phyloP scores from a whole-genome alignment of 345 rosid species.

The Heritiera fomes region DNA sequence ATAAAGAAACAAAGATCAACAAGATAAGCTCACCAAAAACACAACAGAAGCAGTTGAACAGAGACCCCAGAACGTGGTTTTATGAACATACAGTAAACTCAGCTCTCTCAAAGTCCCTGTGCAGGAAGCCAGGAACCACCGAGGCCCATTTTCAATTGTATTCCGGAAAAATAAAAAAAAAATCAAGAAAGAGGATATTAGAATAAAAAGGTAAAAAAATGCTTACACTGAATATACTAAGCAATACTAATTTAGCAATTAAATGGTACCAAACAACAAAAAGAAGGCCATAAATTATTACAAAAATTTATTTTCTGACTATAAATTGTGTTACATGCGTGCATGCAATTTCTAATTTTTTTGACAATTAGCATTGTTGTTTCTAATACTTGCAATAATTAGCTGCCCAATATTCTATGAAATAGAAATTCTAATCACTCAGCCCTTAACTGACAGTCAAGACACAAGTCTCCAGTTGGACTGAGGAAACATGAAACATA shows the following conservation, averaged over 20 bases:
- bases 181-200: background rate
- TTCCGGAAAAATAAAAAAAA: conserved; percentile 41
- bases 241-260: background rate
- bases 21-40: background rate
- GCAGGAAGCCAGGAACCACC: conserved; percentile 76
- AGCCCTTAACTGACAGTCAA: background rate
- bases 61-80: background rate
- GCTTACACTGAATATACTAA: background rate
- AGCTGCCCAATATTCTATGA: background rate
- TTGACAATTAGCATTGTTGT: background rate
- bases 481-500: background rate
- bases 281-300: background rate
- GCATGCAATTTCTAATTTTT: background rate
- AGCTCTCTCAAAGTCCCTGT: conserved; percentile 40
- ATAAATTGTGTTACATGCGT: background rate
- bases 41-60: background rate
- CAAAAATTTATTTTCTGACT: background rate
- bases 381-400: background rate
- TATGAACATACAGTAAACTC: conserved; percentile 34
- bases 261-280: background rate
- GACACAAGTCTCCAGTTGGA: background rate
- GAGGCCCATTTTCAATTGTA: conserved; percentile 68
- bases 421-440: background rate
- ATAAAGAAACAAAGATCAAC: background rate
- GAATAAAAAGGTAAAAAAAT: background rate